Base-by-base conservation (phyloP, 2,329 filamentous ascomycete genomes). In the Daldinia sp. region DNA sequence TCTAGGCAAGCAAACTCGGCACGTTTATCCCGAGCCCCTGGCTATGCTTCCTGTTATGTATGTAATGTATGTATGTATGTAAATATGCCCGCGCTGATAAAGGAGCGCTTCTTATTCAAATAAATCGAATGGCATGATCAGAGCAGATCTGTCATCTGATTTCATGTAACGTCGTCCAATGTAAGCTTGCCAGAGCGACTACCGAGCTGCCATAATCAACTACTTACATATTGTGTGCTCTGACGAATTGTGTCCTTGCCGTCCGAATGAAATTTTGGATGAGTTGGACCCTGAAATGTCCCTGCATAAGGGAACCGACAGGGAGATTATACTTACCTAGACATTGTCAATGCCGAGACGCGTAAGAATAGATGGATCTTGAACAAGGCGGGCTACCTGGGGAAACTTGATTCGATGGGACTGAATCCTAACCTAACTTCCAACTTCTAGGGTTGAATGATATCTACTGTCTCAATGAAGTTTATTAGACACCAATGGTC, bases 61-160 rank as follows among this genome's bases (percentile, higher is more conserved):
- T n/a, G n/a, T n/a, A n/a, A n/a, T n/a, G n/a, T n/a, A n/a, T n/a
- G n/a, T n/a, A n/a, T n/a, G n/a, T n/a, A n/a, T n/a, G n/a, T n/a
- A 35, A n/a, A 52, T 27, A 49, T 23, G 39, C 35, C 32, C 34
- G 25, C 37, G 43, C 39, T 50, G 59, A 58, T 58, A 61, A n/a
- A 57, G 56, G 45, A 32, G 19, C 45, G 45, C 59, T 47, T 60
- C 55, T 62, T 47, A 37, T 58, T 54, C 27, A 32, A 48, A 51
- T 21, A 54, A 39, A 63, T 65, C 62, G 62, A 61, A 59, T 57
- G 64, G 45, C 58, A 67, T 52, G 58, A 43, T 30, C 48, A 52
- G 62, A 58, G 52, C 32, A 63, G 59, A 53, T 49, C 62, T 58
- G 53, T 63, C 65, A 55, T 68, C 62, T 51, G 59, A 59, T 61